phyloP scores from a whole-genome alignment of 139 green algal species.

The Coelastrella sp. region DNA sequence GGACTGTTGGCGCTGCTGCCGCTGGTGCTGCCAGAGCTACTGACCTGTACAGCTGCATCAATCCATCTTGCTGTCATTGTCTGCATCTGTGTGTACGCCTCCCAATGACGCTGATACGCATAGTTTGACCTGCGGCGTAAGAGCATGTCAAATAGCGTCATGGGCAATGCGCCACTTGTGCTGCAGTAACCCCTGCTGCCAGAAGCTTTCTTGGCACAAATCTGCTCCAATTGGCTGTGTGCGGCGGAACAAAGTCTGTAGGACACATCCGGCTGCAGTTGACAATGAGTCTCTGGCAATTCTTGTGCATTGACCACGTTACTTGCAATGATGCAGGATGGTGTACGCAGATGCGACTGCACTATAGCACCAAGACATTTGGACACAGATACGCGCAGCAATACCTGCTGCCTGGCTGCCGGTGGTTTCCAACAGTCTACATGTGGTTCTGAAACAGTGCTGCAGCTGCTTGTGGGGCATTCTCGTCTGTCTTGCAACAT shows the following conservation, averaged over 20 bases:
- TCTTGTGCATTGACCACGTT: neutral
- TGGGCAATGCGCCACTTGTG: neutral
- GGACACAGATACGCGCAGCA: too few relatives aligned
- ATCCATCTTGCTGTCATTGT: slow-evolving; percentile 45
- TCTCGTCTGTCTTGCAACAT: too few relatives aligned
- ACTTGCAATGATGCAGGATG: neutral
- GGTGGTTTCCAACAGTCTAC: too few relatives aligned
- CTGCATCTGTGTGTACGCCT: slow-evolving; percentile 42
- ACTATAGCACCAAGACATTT: too few relatives aligned
- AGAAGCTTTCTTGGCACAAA: too few relatives aligned
- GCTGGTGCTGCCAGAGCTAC: neutral
- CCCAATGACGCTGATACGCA: slow-evolving; percentile 32
- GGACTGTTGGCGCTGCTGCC: neutral
- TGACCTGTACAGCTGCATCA: slow-evolving; percentile 48
- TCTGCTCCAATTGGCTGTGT: too few relatives aligned
- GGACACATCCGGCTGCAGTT: too few relatives aligned
- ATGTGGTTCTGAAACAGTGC: too few relatives aligned
- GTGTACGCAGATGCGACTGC: neutral
- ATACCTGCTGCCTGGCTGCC: too few relatives aligned
- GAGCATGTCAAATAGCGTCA: neutral
- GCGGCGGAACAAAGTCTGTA: too few relatives aligned
- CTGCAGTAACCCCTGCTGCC: neutral
- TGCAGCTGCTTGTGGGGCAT: too few relatives aligned
- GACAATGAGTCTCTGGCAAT: too few relatives aligned
- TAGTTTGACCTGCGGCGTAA: slow-evolving; percentile 24